A percentile compares a stretch with the other conserved stretches of the same genome.
These are phyloP conservation scores for Mycena alexandri DNA, from an alignment of 768 basidiomycete species.

Conservation along the genomic window DNA sequence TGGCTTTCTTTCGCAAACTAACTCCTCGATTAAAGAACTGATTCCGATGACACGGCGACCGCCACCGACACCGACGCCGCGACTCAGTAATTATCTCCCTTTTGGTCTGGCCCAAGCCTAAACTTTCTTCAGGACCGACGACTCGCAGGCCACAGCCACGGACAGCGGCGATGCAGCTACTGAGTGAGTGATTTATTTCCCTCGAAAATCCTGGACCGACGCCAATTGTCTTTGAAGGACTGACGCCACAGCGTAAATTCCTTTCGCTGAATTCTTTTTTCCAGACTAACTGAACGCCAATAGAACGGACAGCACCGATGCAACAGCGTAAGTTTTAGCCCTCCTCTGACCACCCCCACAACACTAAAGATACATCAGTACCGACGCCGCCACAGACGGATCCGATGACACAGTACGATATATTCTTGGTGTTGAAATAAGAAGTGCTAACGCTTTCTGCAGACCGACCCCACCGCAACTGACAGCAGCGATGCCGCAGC, in stretches of 20 bases:
- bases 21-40: no score
- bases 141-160: slow-evolving; percentile 1
- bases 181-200: no score
- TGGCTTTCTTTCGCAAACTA: no score
- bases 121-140: slow-evolving; percentile 11
- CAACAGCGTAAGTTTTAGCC: slow-evolving; percentile 4
- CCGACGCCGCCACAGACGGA: slow-evolving; percentile 1
- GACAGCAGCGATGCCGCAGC: background rate
- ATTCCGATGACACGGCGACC: background rate
- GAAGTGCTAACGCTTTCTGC: no score
- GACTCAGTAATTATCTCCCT: background rate
- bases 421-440: background rate
- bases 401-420: background rate
- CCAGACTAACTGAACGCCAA: background rate
- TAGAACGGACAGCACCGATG: slow-evolving; percentile 12
- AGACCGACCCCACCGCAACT: slow-evolving; percentile 3
- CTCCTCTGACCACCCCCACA: background rate
- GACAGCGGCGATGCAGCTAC: no score
- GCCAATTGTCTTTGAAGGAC: no score
- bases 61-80: slow-evolving; percentile 8
- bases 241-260: no score
- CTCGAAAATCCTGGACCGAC: no score
- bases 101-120: background rate
- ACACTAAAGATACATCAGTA: background rate
- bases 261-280: no score